These are phyloP conservation scores for Vararia minispora DNA, from an alignment of 768 basidiomycete species.

Conservation along the genomic window DNA sequence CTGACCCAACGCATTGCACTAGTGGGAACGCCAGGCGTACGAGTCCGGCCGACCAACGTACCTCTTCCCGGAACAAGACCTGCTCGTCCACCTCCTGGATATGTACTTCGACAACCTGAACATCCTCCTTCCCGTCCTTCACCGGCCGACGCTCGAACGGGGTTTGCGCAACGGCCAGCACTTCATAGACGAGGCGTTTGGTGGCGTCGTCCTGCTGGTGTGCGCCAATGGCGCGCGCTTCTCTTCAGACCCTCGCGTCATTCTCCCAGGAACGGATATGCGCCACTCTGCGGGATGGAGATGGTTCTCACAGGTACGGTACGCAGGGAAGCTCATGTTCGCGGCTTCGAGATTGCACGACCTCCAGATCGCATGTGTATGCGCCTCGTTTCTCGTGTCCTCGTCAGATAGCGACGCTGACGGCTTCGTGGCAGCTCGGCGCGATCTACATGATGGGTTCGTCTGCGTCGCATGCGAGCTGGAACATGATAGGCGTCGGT, in stretches of 20 bases:
- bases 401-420: constrained; percentile 17
- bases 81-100: constrained; percentile 32
- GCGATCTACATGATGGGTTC: constrained; percentile 29
- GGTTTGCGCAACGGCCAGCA: constrained; percentile 27
- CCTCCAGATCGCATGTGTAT: constrained; percentile 47
- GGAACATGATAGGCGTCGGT: constrained; percentile 50
- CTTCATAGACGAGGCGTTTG: constrained; percentile 31
- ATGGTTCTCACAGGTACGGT: constrained; percentile 48
- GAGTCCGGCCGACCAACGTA: background rate
- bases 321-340: constrained; percentile 45
- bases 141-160: constrained; percentile 33
- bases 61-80: constrained; percentile 23
- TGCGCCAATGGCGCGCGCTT: constrained; percentile 40
- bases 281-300: constrained; percentile 32
- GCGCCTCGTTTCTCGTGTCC: constrained; percentile 18
- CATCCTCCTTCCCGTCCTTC: constrained; percentile 33
- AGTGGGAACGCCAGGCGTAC: constrained; percentile 9
- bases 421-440: constrained; percentile 21
- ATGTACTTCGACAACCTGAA: constrained; percentile 36
- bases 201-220: constrained; percentile 32
- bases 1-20: background rate
- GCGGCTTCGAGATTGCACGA: constrained; percentile 53
- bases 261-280: constrained; percentile 17
- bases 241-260: constrained; percentile 40
- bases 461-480: constrained; percentile 40